Evolutionary conservation across 305 asterid genomes (phyloP).

Genomic region (Andrographis paniculata): DNA sequence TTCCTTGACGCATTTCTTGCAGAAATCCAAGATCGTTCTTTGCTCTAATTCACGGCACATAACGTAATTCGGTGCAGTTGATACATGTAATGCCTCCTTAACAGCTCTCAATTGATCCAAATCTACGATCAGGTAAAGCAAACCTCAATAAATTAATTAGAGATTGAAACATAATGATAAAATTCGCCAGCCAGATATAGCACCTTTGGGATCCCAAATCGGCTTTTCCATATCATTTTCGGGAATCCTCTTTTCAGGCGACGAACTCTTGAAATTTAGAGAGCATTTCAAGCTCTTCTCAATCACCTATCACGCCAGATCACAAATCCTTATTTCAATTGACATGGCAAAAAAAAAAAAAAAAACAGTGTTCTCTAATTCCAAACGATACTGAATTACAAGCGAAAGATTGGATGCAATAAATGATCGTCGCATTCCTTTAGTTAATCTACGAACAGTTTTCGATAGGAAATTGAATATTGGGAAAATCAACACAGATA

Average conservation of each 20-base stretch:
- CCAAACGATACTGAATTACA: too few relatives aligned
- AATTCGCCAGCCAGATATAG: too few relatives aligned
- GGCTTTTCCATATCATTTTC: constrained; percentile 40
- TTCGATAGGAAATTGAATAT: not conserved
- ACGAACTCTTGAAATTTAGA: constrained; percentile 23
- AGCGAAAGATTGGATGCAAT: not conserved
- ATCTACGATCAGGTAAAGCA: constrained; percentile 30
- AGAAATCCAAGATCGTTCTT: constrained; percentile 56
- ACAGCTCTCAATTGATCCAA: constrained; percentile 55
- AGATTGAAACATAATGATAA: constrained; percentile 3
- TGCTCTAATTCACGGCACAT: constrained; percentile 77
- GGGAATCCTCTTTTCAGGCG: constrained; percentile 24
- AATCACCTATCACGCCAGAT: constrained; percentile 28
- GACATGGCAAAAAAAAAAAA: too few relatives aligned
- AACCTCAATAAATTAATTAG: constrained; percentile 2
- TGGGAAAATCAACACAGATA: not conserved
- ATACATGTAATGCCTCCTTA: constrained; percentile 80
- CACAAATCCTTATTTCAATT: too few relatives aligned
- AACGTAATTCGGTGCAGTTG: constrained; percentile 49
- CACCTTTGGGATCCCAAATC: constrained; percentile 69
- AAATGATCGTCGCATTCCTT: not conserved
- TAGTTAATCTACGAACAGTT: not conserved
- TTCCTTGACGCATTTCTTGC: constrained; percentile 59
- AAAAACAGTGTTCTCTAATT: too few relatives aligned
- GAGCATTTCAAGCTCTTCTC: constrained; percentile 35